These are phyloP conservation scores for Tuber calosporum DNA, from an alignment of 495 filamentous ascomycete species.

Conservation along the genomic window DNA sequence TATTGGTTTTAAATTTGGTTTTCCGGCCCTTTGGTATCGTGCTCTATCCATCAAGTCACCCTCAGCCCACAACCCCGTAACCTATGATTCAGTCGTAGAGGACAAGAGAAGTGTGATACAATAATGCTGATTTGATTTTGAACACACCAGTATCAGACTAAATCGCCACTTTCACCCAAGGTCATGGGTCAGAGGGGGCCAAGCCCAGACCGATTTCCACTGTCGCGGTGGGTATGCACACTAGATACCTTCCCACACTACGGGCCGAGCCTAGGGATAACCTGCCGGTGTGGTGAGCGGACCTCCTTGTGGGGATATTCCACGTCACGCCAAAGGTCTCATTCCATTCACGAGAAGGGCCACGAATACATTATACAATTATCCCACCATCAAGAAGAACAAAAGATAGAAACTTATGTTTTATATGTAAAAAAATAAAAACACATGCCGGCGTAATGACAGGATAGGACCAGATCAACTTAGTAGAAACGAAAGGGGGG, in stretches of 20 bases:
- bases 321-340: background rate
- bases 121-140: background rate
- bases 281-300: background rate
- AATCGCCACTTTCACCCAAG: background rate
- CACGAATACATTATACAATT: background rate
- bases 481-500: background rate
- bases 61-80: background rate
- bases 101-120: background rate
- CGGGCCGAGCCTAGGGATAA: background rate
- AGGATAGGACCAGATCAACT: background rate
- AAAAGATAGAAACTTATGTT: background rate
- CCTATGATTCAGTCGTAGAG: background rate
- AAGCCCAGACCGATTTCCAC: background rate
- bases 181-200: background rate
- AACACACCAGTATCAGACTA: background rate
- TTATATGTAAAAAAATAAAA: background rate
- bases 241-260: background rate
- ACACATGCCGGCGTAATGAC: background rate
- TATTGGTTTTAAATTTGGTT: background rate
- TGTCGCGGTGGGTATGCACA: background rate
- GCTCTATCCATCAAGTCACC: background rate
- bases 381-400: background rate
- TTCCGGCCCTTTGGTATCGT: background rate
- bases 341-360: background rate
- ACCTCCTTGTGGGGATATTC: background rate